Base-by-base conservation (phyloP, 2,329 filamentous ascomycete genomes). In the Tolypocladium cylindrosporum region DNA sequence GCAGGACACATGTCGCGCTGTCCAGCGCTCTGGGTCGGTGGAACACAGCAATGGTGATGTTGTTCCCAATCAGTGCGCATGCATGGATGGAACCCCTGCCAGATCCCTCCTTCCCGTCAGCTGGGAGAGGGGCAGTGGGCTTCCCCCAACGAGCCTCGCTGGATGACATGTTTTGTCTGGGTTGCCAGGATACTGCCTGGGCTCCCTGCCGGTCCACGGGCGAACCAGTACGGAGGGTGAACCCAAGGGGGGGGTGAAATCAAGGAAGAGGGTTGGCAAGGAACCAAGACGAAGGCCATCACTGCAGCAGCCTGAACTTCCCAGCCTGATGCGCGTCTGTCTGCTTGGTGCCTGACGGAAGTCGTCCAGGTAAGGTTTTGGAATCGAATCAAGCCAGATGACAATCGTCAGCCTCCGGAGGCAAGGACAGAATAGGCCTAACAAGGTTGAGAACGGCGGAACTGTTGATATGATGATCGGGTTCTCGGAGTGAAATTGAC, bases 1-100 rank as follows among this genome's bases (percentile, higher is more conserved):
- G 31, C 48, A 41, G 41, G 27, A 54, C 52, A 55, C 59, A 59
- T 55, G 59, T 53, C 45, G 59, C 55, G 55, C 55, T 53, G 57
- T 59, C 57, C 50, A 40, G 53, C 54, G 45, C 51, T 59, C 55
- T 52, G 55, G 55, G 57, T 53, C 31, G 42, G 57, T 53, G 57
- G 59, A 42, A 59, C 59, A 55, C 41, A 51, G 54, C 54, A 52
- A 59, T 37, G 55, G 52, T 58, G 7, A 27, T 54, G 56, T 36
- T 31, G 31, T 21, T 52, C 48, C 48, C 48, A 21, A 4, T n/a
- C 16, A 36, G 31, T 9, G 45, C 24, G 24, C 24, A 52, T 52
- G 48, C 31, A 52, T 52, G 48, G 31, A n/a, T 31, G 11, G 45
- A 13, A 52, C 19, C 48, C 48, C n/a, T 52, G 48, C 48, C 10